Evolutionary conservation across 1,284 basidiomycete genomes (phyloP), one percentile per base, ranked within the genome.

Genomic region (Clitocybe nebularis): DNA sequence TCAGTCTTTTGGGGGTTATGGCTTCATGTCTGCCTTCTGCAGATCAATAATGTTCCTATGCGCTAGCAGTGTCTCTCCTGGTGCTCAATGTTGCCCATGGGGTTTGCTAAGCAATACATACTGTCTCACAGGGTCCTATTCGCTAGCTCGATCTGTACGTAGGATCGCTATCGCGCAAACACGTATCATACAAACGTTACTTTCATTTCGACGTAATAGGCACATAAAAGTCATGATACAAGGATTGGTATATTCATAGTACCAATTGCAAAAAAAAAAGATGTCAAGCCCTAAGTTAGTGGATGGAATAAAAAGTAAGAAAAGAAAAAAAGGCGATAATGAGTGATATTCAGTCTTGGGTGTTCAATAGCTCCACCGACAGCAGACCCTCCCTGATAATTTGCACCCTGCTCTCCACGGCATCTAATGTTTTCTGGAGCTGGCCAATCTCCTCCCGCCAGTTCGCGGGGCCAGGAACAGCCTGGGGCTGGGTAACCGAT

Each of bases 371-470:
- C 39, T 49, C 42, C 13, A 49, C 39, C 8, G 48, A 49, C 1
- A 37, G 46, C 45, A 71, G 45, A 37, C 52, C 58, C 24, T 68
- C 63, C 45, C 72, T 67, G 22, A 87, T 62, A 14, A 53, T 41
- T 32, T 61, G 64, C 13, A 81, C 67, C 45, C 76, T 67, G 40
- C 71, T 66, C 55, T 85, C 84, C 20, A 84, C 65, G 40, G 60
- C 51, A 52, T 84, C 79, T 53, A 88, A 62, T 47, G 71, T 71
- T 47, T 63, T 60, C 21, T 64, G 61, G 14, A 88, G 57, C 36
- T 74, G 68, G 8, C 49, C 59, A 10, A 84, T 50, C 56, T 89
- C 83, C 16, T 68, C 62, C 22, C 63, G 62, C 62, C 67, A 69
- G 30, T 66, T 65, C 22, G 56, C 60, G 5, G 50, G 41, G 30